Evolutionary conservation across 768 basidiomycete genomes (phyloP).

Genomic region (Rhizopogon roseolus): DNA sequence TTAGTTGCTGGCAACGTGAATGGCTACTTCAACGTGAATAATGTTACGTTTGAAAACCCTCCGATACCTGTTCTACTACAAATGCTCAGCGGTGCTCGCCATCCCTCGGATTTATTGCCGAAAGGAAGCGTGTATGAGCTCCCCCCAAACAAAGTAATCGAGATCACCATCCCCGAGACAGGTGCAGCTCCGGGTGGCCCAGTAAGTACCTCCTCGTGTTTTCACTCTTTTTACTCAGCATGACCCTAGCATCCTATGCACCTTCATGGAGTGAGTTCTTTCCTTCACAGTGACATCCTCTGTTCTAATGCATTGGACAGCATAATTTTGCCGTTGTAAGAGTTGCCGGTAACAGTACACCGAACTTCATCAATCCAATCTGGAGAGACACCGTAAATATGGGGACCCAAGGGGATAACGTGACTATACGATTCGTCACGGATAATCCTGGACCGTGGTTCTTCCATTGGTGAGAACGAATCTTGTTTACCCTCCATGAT

Average conservation of each 20-base stretch:
- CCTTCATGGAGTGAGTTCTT: constrained; percentile 32
- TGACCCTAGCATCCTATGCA: constrained; percentile 32
- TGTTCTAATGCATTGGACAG: constrained; percentile 10
- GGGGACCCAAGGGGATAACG: constrained; percentile 33
- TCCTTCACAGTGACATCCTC: not conserved
- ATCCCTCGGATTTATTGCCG: constrained; percentile 45
- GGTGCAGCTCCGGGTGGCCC: constrained; percentile 24
- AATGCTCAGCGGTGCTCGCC: constrained; percentile 48
- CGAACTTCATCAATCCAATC: constrained; percentile 35
- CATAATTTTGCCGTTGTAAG: constrained; percentile 37
- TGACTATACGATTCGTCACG: constrained; percentile 55
- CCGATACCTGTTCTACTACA: constrained; percentile 52
- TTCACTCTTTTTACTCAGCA: not conserved
- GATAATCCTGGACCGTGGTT: constrained; percentile 67
- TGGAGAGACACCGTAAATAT: constrained; percentile 30
- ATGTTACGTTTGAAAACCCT: constrained; percentile 32
- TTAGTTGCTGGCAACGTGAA: constrained; percentile 14
- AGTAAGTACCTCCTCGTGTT: constrained; percentile 13
- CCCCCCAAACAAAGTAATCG: constrained; percentile 42
- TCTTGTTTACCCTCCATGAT: not conserved
- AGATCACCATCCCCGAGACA: constrained; percentile 42
- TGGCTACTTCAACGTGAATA: constrained; percentile 24
- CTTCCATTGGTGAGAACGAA: constrained; percentile 31
- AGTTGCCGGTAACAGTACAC: constrained; percentile 22
- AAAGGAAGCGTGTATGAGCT: constrained; percentile 41